phyloP scores from a whole-genome alignment of 768 basidiomycete species.

The Auriculariales sp. region DNA sequence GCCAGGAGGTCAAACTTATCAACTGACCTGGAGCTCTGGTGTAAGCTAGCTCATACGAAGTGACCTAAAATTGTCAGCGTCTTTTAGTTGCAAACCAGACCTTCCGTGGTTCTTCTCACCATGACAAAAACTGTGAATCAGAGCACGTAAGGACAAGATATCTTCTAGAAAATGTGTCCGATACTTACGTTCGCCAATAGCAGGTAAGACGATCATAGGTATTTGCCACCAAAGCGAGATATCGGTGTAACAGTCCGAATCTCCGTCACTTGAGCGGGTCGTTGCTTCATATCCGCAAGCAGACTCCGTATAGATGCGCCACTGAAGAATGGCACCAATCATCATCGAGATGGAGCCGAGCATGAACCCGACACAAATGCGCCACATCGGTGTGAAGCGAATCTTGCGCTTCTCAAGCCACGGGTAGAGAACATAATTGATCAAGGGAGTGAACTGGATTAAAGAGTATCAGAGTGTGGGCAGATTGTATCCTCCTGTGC shows the following conservation, averaged over 20 bases:
- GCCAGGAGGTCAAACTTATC: too few relatives aligned
- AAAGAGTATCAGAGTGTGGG: conserved; percentile 7
- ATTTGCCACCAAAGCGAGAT: conserved; percentile 16
- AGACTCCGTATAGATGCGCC: conserved; percentile 15
- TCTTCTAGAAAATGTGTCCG: too few relatives aligned
- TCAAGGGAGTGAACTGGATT: conserved; percentile 14
- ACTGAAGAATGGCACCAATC: conserved; percentile 17
- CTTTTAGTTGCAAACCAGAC: too few relatives aligned
- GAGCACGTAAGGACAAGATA: too few relatives aligned
- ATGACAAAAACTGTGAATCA: too few relatives aligned
- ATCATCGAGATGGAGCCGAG: conserved; percentile 11
- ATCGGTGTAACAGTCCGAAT: conserved; percentile 7
- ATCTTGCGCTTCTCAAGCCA: conserved; percentile 11
- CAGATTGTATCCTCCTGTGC: neutral
- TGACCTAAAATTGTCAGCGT: conserved; percentile 18
- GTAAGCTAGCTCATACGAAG: conserved; percentile 18
- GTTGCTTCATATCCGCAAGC: conserved; percentile 17
- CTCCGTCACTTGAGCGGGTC: too few relatives aligned
- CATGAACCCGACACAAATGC: conserved; percentile 9
- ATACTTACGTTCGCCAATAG: conserved; percentile 17
- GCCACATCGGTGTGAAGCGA: conserved; percentile 13
- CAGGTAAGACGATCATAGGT: conserved; percentile 15
- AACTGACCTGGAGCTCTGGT: conserved; percentile 17
- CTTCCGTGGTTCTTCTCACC: too few relatives aligned
- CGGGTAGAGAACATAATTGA: conserved; percentile 18